Conservation (phyloP, 2,329 filamentous ascomycete genomes). For the Xylaria sp. region DNA sequence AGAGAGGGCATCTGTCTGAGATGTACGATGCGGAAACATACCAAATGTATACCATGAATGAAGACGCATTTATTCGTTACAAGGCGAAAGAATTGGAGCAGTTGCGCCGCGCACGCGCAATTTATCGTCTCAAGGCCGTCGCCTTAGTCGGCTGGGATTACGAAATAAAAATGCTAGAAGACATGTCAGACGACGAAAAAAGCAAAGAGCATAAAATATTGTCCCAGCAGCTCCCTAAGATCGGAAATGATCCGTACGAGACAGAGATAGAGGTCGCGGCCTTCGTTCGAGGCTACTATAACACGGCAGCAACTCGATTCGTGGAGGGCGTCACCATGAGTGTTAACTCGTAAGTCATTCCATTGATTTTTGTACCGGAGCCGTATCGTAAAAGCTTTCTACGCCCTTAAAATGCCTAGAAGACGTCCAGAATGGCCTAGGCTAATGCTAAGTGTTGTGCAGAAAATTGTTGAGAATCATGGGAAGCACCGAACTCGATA, state of each 20-base stretch:
- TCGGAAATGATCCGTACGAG: slow-evolving; percentile 68
- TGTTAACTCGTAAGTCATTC: slow-evolving; percentile 44
- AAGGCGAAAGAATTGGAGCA: slow-evolving; percentile 58
- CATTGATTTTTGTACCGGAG: background rate
- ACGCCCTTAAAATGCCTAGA: background rate
- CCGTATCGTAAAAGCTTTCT: background rate
- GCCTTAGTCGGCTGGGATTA: slow-evolving; percentile 53
- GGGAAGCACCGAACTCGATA: slow-evolving; percentile 41
- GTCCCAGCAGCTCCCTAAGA: slow-evolving; percentile 56
- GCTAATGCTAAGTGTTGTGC: background rate
- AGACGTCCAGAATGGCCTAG: too few species aligned
- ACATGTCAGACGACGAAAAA: slow-evolving; percentile 62
- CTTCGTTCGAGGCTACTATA: slow-evolving; percentile 75
- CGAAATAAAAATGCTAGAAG: slow-evolving; percentile 44
- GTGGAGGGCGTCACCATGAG: slow-evolving; percentile 61
- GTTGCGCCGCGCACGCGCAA: slow-evolving; percentile 61
- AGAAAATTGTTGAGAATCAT: slow-evolving; percentile 46
- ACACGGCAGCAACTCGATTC: slow-evolving; percentile 72
- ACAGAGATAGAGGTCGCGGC: slow-evolving; percentile 71
- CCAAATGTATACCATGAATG: slow-evolving; percentile 68
- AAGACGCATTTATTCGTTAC: slow-evolving; percentile 59
- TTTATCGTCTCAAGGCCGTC: slow-evolving; percentile 59
- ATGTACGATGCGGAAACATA: slow-evolving; percentile 65
- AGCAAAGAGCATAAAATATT: slow-evolving; percentile 57
- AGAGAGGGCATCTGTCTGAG: slow-evolving; percentile 54